Conservation (phyloP, 2,329 filamentous ascomycete species). For the Trichothecium roseum region DNA sequence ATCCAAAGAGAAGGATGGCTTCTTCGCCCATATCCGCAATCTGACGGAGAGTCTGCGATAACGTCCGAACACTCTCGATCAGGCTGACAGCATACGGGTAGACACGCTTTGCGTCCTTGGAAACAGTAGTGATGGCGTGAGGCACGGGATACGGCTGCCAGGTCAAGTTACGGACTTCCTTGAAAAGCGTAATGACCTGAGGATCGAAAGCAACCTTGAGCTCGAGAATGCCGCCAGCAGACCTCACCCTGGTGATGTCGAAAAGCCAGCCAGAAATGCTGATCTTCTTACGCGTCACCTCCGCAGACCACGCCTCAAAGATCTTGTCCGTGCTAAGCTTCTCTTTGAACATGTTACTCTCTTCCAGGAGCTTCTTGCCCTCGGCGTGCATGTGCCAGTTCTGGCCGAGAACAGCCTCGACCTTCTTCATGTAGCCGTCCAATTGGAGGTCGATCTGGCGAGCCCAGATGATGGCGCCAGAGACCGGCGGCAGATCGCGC, state of each 20-base stretch:
- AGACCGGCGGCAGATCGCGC: constrained; percentile 88
- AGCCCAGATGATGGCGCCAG: constrained; percentile 95
- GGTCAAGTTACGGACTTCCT: constrained; percentile 89
- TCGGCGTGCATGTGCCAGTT: constrained; percentile 94
- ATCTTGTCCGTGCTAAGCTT: constrained; percentile 92
- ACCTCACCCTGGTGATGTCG: constrained; percentile 75
- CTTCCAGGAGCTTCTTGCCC: constrained; percentile 83
- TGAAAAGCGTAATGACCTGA: constrained; percentile 95
- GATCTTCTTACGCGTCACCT: constrained; percentile 79
- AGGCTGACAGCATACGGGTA: constrained; percentile 96
- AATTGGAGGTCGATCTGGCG: constrained; percentile 94
- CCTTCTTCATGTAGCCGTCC: constrained; percentile 94
- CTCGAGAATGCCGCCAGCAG: constrained; percentile 82
- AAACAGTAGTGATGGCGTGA: constrained; percentile 87
- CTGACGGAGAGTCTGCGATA: constrained; percentile 76
- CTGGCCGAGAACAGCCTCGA: constrained; percentile 92
- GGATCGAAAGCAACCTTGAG: constrained; percentile 93
- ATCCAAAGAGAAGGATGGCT: constrained; percentile 77
- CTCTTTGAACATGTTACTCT: constrained; percentile 88
- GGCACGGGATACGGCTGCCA: constrained; percentile 95
- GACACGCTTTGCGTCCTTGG: constrained; percentile 96
- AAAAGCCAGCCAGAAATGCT: constrained; percentile 90
- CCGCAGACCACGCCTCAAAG: constrained; percentile 89
- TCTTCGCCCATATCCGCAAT: constrained; percentile 83
- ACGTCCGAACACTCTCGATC: constrained; percentile 96